phyloP scores from a whole-genome alignment of 179 eudicot genomes.

The Camellia oleifera region DNA sequence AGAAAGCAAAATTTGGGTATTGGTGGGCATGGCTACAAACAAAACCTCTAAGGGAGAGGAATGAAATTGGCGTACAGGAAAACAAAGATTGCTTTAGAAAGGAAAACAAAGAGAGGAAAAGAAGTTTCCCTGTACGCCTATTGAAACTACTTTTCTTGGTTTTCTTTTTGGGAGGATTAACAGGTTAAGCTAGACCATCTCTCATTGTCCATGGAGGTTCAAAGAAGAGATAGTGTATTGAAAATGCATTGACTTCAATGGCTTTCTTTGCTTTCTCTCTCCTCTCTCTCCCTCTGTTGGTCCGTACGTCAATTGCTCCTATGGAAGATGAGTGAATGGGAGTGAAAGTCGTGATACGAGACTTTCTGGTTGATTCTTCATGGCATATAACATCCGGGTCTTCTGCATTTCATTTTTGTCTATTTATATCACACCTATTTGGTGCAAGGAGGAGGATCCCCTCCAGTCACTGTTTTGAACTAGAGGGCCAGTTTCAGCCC shows the following conservation, averaged over 20 bases:
- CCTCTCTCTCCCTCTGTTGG: background rate
- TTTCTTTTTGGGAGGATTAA: background rate
- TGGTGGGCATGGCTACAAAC: conserved; percentile 9
- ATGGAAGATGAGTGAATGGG: background rate
- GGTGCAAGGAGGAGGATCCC: too few species aligned
- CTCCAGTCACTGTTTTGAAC: too few species aligned
- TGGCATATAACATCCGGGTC: background rate
- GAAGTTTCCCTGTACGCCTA: conserved; percentile 19
- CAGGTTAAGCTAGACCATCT: conserved; percentile 4
- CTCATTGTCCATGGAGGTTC: conserved; percentile 14
- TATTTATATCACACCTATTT: too few species aligned
- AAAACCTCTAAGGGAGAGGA: background rate
- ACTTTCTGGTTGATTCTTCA: background rate
- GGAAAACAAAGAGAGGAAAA: background rate
- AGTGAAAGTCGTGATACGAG: background rate
- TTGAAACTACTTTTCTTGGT: background rate
- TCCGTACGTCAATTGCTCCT: background rate
- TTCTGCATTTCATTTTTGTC: conserved; percentile 7
- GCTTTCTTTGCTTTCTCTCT: background rate
- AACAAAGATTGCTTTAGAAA: conserved; percentile 5
- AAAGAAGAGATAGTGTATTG: conserved; percentile 2
- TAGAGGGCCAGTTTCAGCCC: too few species aligned
- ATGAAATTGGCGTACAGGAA: conserved; percentile 22
- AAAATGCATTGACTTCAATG: background rate
- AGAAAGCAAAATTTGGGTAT: conserved; percentile 15